Conservation (phyloP, 768 basidiomycete species). For the Mycena chlorophos region DNA sequence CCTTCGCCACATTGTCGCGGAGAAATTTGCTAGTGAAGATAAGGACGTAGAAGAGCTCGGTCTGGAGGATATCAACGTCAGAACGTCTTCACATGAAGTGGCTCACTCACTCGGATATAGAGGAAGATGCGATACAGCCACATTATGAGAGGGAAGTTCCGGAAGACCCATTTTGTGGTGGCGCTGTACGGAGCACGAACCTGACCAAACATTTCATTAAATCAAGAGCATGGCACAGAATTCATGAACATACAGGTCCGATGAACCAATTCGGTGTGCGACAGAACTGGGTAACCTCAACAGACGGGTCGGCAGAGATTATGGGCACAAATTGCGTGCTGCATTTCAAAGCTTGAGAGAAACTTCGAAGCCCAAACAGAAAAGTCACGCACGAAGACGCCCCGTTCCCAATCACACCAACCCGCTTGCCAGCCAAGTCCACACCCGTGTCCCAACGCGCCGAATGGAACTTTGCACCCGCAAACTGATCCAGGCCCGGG, state of each 20-base stretch:
- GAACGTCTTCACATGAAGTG: not conserved
- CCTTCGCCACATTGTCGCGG: conserved; percentile 11
- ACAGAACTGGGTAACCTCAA: conserved; percentile 57
- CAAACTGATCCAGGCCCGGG: conserved; percentile 40
- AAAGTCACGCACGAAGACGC: conserved; percentile 46
- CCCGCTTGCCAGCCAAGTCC: conserved; percentile 44
- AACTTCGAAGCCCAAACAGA: not conserved
- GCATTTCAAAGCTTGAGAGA: conserved; percentile 5
- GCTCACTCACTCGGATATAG: conserved; percentile 19
- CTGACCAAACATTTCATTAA: conserved; percentile 10
- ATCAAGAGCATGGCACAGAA: not conserved
- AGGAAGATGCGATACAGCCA: conserved; percentile 26
- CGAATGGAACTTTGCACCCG: conserved; percentile 54
- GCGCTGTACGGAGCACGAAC: conserved; percentile 29
- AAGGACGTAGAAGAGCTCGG: conserved; percentile 10
- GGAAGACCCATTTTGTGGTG: conserved; percentile 42
- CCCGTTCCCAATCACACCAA: conserved; percentile 65
- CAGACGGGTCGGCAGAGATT: conserved; percentile 50
- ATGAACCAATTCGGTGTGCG: conserved; percentile 61
- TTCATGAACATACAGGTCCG: conserved; percentile 43
- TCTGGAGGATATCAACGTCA: conserved; percentile 1
- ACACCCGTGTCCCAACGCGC: conserved; percentile 47
- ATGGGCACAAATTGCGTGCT: conserved; percentile 64
- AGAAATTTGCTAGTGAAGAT: conserved; percentile 11
- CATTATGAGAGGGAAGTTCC: conserved; percentile 41